Evolutionary conservation across 1,284 basidiomycete genomes (phyloP).

Genomic region (Cystobasidium slooffiae): DNA sequence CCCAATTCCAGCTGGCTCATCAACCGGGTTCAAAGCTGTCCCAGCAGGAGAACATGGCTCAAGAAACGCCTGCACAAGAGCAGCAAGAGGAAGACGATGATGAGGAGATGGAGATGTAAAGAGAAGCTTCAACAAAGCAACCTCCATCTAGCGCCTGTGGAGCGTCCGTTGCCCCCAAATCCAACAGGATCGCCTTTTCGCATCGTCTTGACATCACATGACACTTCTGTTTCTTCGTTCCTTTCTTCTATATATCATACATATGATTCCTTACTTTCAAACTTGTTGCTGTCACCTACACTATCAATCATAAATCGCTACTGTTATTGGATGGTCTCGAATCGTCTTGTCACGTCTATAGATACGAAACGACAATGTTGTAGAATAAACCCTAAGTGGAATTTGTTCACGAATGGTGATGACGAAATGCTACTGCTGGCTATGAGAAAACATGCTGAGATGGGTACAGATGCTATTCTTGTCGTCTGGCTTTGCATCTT

Average conservation of each 20-base stretch:
- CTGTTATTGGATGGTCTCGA: conserved; percentile 11
- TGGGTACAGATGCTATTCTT: too few species aligned
- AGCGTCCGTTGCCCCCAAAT: not conserved
- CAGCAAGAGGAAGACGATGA: conserved; percentile 2
- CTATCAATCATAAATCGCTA: not conserved
- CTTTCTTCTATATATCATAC: not conserved
- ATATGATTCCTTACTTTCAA: not conserved
- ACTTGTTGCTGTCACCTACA: conserved; percentile 5
- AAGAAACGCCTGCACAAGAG: not conserved
- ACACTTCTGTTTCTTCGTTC: conserved; percentile 5
- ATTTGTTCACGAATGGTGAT: not conserved
- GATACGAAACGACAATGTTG: not conserved
- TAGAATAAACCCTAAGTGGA: not conserved
- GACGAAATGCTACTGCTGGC: too few species aligned
- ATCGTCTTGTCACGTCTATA: not conserved
- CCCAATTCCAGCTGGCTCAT: conserved; percentile 36
- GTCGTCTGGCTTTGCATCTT: too few species aligned
- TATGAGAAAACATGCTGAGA: too few species aligned
- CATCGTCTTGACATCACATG: not conserved
- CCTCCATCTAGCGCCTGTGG: not conserved
- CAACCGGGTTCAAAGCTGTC: conserved; percentile 14
- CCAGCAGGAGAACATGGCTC: conserved; percentile 14
- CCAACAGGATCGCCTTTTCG: conserved; percentile 5
- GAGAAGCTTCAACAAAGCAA: not conserved
- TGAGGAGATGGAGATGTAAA: conserved; percentile 27